A percentile compares a stretch with the other conserved stretches of the same genome.
Conservation (phyloP, 169 alveolate species). For the Eimeria tenella region DNA sequence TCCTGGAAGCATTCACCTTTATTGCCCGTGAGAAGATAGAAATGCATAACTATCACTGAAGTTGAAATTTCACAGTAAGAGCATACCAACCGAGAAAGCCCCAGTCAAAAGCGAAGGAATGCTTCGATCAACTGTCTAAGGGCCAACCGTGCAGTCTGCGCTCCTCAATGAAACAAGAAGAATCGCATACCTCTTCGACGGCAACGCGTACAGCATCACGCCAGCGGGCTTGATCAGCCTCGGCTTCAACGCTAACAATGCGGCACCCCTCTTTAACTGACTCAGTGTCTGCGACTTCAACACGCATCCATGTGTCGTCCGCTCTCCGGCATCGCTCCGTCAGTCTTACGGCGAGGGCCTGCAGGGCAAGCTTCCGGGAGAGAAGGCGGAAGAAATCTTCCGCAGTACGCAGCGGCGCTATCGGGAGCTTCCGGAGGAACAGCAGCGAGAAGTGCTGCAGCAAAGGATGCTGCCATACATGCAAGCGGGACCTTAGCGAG, state of each 20-base stretch:
- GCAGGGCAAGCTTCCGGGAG: constrained; percentile 72
- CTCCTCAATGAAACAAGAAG: background rate
- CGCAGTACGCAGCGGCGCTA: constrained; percentile 62
- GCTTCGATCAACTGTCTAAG: too few species aligned
- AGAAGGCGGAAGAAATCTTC: constrained; percentile 73
- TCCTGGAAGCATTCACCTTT: too few species aligned
- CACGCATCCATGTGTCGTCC: constrained; percentile 64
- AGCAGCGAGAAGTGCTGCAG: constrained; percentile 74
- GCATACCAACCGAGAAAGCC: too few species aligned
- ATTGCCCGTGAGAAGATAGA: too few species aligned
- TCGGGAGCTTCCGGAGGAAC: constrained; percentile 68
- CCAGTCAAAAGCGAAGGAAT: too few species aligned
- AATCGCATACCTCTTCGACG: constrained; percentile 52
- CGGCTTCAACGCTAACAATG: constrained; percentile 64
- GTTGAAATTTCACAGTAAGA: too few species aligned
- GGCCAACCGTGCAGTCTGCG: too few species aligned
- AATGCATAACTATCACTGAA: too few species aligned
- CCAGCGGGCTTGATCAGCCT: constrained; percentile 65
- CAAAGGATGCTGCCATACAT: constrained; percentile 74
- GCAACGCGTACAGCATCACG: constrained; percentile 65
- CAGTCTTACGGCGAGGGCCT: constrained; percentile 74
- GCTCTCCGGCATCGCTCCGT: constrained; percentile 42
- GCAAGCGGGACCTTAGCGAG: constrained; percentile 31
- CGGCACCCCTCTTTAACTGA: constrained; percentile 79
- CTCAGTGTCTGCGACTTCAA: constrained; percentile 64